Percentiles rank a stretch among this genome's conserved stretches.
Conservation (phyloP, 1,139 yeast genomes). For the Suhomyces anneliseae region DNA sequence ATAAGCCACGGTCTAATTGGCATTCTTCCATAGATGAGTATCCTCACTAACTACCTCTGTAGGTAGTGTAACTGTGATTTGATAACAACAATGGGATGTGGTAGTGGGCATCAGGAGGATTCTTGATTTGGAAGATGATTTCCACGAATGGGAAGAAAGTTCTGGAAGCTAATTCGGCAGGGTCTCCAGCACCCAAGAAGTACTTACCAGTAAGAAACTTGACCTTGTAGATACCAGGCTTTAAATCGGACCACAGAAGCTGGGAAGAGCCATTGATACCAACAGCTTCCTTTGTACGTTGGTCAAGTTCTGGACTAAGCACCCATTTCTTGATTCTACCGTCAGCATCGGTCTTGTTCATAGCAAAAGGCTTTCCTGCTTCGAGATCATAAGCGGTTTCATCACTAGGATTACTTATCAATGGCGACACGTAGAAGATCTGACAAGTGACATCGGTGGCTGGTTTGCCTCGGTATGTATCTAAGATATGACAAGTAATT, state of each 20-base stretch:
- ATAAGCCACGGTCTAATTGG: no score
- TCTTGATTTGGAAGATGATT: conserved; percentile 62
- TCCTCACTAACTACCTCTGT: conserved; percentile 63
- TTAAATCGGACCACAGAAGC: conserved; percentile 43
- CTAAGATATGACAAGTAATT: conserved; percentile 84
- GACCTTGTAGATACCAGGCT: conserved; percentile 69
- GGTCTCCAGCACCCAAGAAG: conserved; percentile 34
- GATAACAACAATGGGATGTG: conserved; percentile 83
- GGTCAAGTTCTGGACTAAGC: conserved; percentile 37
- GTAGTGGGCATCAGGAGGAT: conserved; percentile 75
- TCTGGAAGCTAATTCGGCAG: conserved; percentile 20
- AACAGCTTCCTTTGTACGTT: conserved; percentile 19
- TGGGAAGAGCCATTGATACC: conserved; percentile 30
- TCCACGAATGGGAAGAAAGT: conserved; percentile 87
- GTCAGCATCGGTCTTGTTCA: conserved; percentile 68
- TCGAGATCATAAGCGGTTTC: conserved; percentile 29
- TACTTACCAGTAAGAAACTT: conserved; percentile 74
- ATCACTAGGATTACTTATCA: conserved; percentile 24
- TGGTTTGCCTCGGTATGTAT: conserved; percentile 81
- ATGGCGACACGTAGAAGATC: conserved; percentile 40
- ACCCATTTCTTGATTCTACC: conserved; percentile 78
- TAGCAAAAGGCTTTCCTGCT: conserved; percentile 49
- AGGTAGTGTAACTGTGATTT: conserved; percentile 83
- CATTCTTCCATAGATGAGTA: no score
- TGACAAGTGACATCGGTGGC: conserved; percentile 68